Conservation (phyloP, 495 filamentous ascomycete species). For the Xanthoparmelia taractica region DNA sequence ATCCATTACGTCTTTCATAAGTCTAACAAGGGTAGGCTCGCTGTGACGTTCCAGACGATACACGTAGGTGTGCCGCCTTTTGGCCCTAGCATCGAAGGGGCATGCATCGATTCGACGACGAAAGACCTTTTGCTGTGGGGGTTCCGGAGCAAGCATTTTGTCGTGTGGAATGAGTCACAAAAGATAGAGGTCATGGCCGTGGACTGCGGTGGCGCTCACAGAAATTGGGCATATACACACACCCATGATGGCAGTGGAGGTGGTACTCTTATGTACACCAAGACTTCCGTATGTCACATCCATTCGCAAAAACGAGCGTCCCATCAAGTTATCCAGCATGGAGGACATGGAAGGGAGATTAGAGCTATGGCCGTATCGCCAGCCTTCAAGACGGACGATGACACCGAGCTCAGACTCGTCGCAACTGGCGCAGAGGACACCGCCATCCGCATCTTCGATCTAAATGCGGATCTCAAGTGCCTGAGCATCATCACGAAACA, state of each 20-base stretch:
- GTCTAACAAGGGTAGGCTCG: constrained; percentile 1
- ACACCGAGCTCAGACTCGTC: constrained; percentile 35
- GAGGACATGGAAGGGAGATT: constrained; percentile 83
- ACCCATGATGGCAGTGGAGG: constrained; percentile 25
- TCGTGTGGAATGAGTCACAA: constrained; percentile 66
- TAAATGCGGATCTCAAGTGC: constrained; percentile 34
- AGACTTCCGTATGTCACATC: constrained; percentile 35
- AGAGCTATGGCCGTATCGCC: constrained; percentile 58
- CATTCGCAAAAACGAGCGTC: constrained; percentile 41
- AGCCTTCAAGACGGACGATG: constrained; percentile 18
- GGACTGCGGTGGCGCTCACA: constrained; percentile 75
- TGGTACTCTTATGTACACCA: constrained; percentile 48
- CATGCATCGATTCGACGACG: constrained; percentile 44
- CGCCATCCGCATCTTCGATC: constrained; percentile 61
- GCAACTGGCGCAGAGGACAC: constrained; percentile 92
- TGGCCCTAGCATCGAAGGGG: constrained; percentile 59
- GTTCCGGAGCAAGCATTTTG: constrained; percentile 68
- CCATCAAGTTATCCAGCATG: constrained; percentile 51
- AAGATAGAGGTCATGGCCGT: constrained; percentile 58
- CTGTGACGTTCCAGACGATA: constrained; percentile 35
- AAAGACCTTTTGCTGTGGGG: constrained; percentile 64
- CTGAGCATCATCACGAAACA: constrained; percentile 64
- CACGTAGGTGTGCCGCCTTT: constrained; percentile 54
- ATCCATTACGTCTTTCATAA: constrained; percentile 37
- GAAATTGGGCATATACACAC: constrained; percentile 59